Evolutionary conservation across 495 filamentous ascomycete genomes (phyloP), one percentile per base, ranked within the genome.

Genomic region (Symbiotaphrina buchneri): DNA sequence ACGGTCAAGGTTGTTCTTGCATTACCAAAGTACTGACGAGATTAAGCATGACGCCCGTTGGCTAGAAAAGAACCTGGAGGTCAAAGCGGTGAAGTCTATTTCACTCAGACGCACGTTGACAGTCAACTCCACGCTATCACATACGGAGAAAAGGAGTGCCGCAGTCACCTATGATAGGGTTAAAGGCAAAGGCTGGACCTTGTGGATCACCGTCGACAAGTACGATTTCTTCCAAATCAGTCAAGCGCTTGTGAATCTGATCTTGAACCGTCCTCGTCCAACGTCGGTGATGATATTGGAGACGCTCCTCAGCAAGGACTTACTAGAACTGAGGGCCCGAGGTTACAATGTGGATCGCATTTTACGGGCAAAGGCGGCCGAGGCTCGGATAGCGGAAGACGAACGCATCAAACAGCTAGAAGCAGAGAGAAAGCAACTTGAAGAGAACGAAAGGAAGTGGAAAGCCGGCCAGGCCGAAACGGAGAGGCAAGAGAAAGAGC

Each of bases 331-430:
- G 6, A 69, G 71, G 41, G 62, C 61, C 15, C 76, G 83, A 35
- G 87, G 87, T 3, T 93, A 87, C 53, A 95, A 99, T 40, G 87
- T 95, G 24, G 78, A 87, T 33, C 70, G 87, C 10, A 92, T 95
- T 41, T 58, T 99, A 13, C 67, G 74, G 19, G 68, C 71, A 20
- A 84, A 82, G 49, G 81, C 72, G 7, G 73, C 74, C 4, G 83
- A 95, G 46, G 73, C 76, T 10, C 63, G 75, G 18, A 70, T 94
- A 41, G 82, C 79, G 4, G 79, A 94, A 40, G 72, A 80, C 41
- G 65, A 76, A 38, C 64, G 76, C 11, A 65, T 71, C 44, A 77
- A 74, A 41, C 69, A 81, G 24, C 36, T 82, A 10, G 80, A 90
- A 27, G 70, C 74, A 31, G 79, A 94, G 44, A 55, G 56, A 27